Conservation (phyloP, 495 filamentous ascomycete genomes). For the Trichocladium antarcticum region DNA sequence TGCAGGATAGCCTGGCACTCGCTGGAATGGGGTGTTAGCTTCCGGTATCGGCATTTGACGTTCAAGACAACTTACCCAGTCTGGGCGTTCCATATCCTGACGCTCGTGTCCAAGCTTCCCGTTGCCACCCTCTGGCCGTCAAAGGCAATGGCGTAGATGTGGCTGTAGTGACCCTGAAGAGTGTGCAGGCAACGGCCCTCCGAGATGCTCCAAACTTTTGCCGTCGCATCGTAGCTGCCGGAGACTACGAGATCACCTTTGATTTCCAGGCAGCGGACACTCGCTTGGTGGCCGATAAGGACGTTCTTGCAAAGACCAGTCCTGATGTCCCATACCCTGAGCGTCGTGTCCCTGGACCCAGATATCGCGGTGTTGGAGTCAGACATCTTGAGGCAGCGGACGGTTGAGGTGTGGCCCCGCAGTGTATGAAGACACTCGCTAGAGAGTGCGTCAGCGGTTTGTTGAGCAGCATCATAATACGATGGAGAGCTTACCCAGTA, state of each 20-base stretch:
- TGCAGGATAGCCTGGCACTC: slow-evolving; percentile 86
- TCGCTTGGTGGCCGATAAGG: slow-evolving; percentile 92
- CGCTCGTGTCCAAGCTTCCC: slow-evolving; percentile 91
- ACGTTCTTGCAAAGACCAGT: slow-evolving; percentile 81
- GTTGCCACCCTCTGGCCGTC: slow-evolving; percentile 91
- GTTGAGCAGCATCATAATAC: not conserved
- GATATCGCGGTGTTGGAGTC: slow-evolving; percentile 88
- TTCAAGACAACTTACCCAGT: slow-evolving; percentile 54
- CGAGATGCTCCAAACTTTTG: slow-evolving; percentile 93
- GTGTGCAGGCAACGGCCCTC: slow-evolving; percentile 84
- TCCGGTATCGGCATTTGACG: not conserved
- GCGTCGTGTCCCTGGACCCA: slow-evolving; percentile 86
- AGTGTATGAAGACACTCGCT: slow-evolving; percentile 68
- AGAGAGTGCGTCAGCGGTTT: slow-evolving; percentile 14
- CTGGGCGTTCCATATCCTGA: slow-evolving; percentile 89
- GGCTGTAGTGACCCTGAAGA: slow-evolving; percentile 91
- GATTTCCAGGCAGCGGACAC: slow-evolving; percentile 89
- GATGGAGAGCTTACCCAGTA: slow-evolving; percentile 58
- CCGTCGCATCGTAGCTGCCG: slow-evolving; percentile 93
- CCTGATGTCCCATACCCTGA: slow-evolving; percentile 88
- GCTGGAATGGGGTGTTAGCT: slow-evolving; percentile 28
- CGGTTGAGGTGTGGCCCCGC: slow-evolving; percentile 90
- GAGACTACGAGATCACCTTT: slow-evolving; percentile 92
- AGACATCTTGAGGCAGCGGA: slow-evolving; percentile 95
- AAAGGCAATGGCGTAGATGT: slow-evolving; percentile 97